Base-by-base conservation (phyloP, 2,329 filamentous ascomycete genomes). In the Pestalotiopsis fici region DNA sequence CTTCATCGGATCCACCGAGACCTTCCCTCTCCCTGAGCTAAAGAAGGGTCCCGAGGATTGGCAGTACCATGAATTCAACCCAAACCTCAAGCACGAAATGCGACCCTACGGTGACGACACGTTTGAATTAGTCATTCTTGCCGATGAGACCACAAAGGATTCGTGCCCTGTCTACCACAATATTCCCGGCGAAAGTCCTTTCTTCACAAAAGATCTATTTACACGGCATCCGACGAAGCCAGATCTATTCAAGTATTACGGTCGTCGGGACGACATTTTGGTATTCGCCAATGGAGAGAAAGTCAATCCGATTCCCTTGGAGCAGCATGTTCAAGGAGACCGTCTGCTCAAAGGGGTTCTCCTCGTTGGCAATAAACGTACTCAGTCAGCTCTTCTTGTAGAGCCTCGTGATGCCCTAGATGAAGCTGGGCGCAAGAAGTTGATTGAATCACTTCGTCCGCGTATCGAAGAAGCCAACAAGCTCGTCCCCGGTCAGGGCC, bases 181-280 rank as follows among this genome's bases (percentile, higher is more conserved):
- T 7, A 78, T 75, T 65, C 79, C 79, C 0, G 73, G 79, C 0
- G 65, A 74, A 11, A 66, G 74, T 2, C 70, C 75, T 28, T 83
- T 78, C 64, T 70, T 66, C 7, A 81, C 78, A 4, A 78, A 78
- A 23, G 82, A 83, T 67, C 70, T 83, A 0, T 84, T 75, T 62
- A 69, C 68, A 1, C 71, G 63, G 9, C 81, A 83, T 65, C 79
- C 82, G 0, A 73, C 70, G 2, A 78, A 80, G 9, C 71, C 74
- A 0, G 66, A 71, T 35, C 72, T 80, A 2, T 83, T 77, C 77
- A 75, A 73, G 11, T 82, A 74, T 67, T 64, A 74, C 27, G 80
- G 80, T 3, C 75, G 81, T 4, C 68, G 69, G 15, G 81, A 84
- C 63, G 82, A 84, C 69, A 76, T 82, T 21, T 78, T 83, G 27